phyloP scores from a whole-genome alignment of 1,284 basidiomycete genomes.

The Pyrrhoderma lamaoense region DNA sequence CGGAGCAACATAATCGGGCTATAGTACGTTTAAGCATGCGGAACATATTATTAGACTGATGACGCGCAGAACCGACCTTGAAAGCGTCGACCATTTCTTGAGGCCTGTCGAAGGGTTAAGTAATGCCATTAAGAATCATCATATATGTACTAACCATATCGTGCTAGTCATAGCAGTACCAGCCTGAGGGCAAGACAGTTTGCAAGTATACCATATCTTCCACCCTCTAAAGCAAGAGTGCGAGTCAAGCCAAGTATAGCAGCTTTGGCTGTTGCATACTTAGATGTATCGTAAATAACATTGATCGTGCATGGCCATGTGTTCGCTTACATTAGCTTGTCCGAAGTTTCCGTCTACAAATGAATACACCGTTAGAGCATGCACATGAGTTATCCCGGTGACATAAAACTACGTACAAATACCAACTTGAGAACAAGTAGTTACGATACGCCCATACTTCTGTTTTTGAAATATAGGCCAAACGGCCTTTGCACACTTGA shows the following conservation, averaged over 20 bases:
- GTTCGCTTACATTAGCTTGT: conserved; percentile 66
- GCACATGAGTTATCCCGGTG: conserved; percentile 1
- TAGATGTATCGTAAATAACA: background rate
- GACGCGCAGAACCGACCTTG: conserved; percentile 44
- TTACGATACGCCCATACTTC: conserved; percentile 94
- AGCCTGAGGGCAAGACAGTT: conserved; percentile 85
- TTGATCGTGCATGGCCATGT: background rate
- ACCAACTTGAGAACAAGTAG: conserved; percentile 89
- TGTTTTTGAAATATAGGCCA: conserved; percentile 98
- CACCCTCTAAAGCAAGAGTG: conserved; percentile 88
- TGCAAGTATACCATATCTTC: conserved; percentile 84
- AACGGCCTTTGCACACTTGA: conserved; percentile 82
- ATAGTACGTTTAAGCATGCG: background rate
- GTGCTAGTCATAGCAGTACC: conserved; percentile 90
- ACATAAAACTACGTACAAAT: conserved; percentile 57
- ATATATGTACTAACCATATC: conserved; percentile 47
- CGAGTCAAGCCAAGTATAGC: conserved; percentile 88
- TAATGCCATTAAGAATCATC: background rate
- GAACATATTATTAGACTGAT: background rate
- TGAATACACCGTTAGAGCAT: conserved; percentile 10
- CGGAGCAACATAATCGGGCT: conserved; percentile 90
- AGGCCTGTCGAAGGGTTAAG: conserved; percentile 42
- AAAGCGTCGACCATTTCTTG: conserved; percentile 93
- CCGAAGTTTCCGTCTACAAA: conserved; percentile 86
- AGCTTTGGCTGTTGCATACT: conserved; percentile 92